A percentile compares a stretch with the other conserved stretches of the same genome.
phyloP scores from a whole-genome alignment of 108 stramenopile genomes.

The Fragilaria crotonensis region DNA sequence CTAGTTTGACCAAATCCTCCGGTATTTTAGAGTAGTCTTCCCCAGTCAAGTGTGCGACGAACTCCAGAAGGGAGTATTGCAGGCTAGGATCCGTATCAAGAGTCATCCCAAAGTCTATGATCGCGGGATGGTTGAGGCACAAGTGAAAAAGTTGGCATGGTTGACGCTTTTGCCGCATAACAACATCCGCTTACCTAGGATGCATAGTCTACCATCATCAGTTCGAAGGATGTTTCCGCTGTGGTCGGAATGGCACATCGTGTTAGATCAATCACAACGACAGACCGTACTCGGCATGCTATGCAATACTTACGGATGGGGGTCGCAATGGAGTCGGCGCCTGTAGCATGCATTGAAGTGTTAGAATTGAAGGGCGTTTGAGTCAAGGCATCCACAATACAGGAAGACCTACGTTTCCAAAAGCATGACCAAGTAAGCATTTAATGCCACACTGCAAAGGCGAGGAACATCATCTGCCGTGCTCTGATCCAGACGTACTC shows the following conservation, averaged over 20 bases:
- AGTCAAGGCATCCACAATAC: constrained; percentile 3
- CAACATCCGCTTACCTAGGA: constrained; percentile 48
- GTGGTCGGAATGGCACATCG: constrained; percentile 12
- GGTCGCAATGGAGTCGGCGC: constrained; percentile 48
- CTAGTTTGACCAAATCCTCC: constrained; percentile 60
- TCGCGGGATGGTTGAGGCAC: not conserved
- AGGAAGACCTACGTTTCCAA: constrained; percentile 27
- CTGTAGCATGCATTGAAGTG: not conserved
- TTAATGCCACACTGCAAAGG: constrained; percentile 64
- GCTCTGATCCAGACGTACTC: constrained; percentile 45
- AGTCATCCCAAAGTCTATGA: constrained; percentile 57
- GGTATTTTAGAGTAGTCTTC: constrained; percentile 71
- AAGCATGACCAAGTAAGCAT: constrained; percentile 64
- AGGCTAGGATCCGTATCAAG: constrained; percentile 48
- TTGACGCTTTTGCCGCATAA: not conserved
- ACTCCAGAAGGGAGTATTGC: constrained; percentile 70
- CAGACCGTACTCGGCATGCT: no score
- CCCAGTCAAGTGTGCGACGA: constrained; percentile 70
- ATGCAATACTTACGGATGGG: constrained; percentile 23
- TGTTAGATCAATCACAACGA: no score
- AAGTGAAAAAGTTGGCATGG: not conserved
- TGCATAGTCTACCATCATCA: constrained; percentile 65
- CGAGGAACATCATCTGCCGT: constrained; percentile 39
- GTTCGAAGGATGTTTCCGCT: constrained; percentile 72
- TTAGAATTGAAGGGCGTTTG: not conserved